phyloP scores from a whole-genome alignment of 208 protist genomes.

The Leishmania lainsoni region DNA sequence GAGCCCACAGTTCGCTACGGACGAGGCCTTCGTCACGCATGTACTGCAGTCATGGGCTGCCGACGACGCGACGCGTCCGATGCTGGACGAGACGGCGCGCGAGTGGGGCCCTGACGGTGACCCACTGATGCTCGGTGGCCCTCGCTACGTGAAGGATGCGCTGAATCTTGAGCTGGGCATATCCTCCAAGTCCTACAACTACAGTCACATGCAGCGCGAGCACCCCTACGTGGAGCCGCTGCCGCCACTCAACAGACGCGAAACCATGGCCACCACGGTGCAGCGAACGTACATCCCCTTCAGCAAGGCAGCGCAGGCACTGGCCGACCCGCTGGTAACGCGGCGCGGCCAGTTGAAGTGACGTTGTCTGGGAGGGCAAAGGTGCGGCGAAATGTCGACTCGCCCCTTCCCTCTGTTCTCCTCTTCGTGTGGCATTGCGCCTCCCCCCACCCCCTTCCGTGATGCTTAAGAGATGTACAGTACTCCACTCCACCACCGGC shows the following conservation, averaged over 20 bases:
- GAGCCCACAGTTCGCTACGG: slow-evolving; percentile 45
- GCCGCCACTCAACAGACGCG: slow-evolving; percentile 59
- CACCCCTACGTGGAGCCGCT: slow-evolving; percentile 70
- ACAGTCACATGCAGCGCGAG: slow-evolving; percentile 74
- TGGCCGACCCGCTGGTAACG: slow-evolving; percentile 58
- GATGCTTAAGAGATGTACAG: neutral
- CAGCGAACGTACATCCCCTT: slow-evolving; percentile 44
- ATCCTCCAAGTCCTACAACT: slow-evolving; percentile 75
- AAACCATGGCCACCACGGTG: slow-evolving; percentile 65
- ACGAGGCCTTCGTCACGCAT: slow-evolving; percentile 75
- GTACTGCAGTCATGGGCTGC: slow-evolving; percentile 77
- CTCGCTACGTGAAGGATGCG: slow-evolving; percentile 70
- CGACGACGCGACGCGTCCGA: slow-evolving; percentile 55
- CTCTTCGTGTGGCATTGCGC: neutral
- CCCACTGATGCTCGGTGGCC: slow-evolving; percentile 51
- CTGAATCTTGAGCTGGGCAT: slow-evolving; percentile 55
- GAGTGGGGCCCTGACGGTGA: slow-evolving; percentile 78
- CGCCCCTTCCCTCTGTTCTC: neutral
- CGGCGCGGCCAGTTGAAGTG: slow-evolving; percentile 51
- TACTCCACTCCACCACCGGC: neutral
- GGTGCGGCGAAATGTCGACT: neutral
- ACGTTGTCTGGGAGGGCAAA: neutral
- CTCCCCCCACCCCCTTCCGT: neutral
- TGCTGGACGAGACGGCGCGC: slow-evolving; percentile 64
- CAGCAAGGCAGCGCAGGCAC: slow-evolving; percentile 28